A percentile compares a stretch with the other conserved stretches of the same genome.
These are phyloP conservation scores for Ceratocystis smalleyi DNA, from an alignment of 2,329 filamentous ascomycete species.

Conservation along the genomic window DNA sequence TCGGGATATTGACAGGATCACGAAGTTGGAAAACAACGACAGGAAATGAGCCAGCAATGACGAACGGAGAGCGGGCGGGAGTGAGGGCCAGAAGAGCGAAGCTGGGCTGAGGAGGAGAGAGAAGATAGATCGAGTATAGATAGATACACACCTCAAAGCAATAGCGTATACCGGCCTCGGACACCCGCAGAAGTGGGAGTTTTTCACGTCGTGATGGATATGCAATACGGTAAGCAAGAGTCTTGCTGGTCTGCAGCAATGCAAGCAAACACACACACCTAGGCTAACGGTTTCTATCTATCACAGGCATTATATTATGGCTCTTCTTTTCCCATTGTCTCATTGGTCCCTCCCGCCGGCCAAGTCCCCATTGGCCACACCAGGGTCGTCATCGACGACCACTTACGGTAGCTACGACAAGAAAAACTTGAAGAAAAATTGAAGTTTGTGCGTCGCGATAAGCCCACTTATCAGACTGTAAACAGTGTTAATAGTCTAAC, in stretches of 20 bases:
- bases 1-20: conserved; percentile 1
- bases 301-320: too few relatives aligned
- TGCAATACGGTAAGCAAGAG: too few relatives aligned
- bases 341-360: too few relatives aligned
- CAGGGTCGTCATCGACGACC: too few relatives aligned
- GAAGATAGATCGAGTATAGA: not conserved
- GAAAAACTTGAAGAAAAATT: conserved; percentile 3
- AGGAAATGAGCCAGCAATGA: not conserved
- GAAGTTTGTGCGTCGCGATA: conserved; percentile 2
- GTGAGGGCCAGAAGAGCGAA: not conserved
- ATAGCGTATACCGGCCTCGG: too few relatives aligned
- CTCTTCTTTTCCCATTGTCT: too few relatives aligned
- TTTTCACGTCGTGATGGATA: too few relatives aligned
- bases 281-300: too few relatives aligned
- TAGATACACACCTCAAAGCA: not conserved
- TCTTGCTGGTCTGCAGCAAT: too few relatives aligned
- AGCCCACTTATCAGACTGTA: not conserved
- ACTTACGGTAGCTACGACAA: not conserved
- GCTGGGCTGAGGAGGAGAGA: not conserved
- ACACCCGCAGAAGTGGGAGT: too few relatives aligned
- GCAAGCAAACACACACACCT: too few relatives aligned
- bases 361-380: too few relatives aligned
- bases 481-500: not conserved
- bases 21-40: not conserved
- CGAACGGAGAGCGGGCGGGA: not conserved